Evolutionary conservation across 306 rosid genomes (phyloP).

Genomic region (Ormosia semicastrata): DNA sequence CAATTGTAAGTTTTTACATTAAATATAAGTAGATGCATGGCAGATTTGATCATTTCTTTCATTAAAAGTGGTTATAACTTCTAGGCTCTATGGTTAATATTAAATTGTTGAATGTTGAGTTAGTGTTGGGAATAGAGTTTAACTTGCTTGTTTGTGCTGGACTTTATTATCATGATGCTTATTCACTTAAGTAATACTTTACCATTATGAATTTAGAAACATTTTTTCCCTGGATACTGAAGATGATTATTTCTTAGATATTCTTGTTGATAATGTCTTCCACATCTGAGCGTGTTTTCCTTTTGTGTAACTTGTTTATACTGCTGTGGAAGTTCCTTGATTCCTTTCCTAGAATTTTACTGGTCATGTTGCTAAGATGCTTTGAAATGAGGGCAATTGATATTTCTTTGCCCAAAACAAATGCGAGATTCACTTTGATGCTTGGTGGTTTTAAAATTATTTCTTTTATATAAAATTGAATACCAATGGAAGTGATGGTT

Average conservation of each 20-base stretch:
- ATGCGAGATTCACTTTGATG: background rate
- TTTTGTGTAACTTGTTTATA: background rate
- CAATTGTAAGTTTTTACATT: background rate
- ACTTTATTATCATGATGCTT: background rate
- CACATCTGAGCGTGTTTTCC: background rate
- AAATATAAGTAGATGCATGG: background rate
- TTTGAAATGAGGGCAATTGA: background rate
- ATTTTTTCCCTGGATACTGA: background rate
- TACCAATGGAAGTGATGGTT: background rate
- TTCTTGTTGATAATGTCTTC: background rate
- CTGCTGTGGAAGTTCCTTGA: background rate
- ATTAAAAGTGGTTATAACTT: background rate
- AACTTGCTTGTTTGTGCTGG: background rate
- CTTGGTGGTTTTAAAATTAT: background rate
- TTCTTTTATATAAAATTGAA: background rate
- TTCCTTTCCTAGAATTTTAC: background rate
- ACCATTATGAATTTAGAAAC: background rate
- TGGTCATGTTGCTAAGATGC: background rate
- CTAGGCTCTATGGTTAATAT: background rate
- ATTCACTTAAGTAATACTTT: background rate
- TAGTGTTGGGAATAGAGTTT: background rate
- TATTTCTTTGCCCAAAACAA: background rate
- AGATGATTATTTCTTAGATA: background rate
- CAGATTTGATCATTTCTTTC: slow-evolving; percentile 1
- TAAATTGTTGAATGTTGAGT: background rate